These are phyloP conservation scores for Aspergillus fumigatus DNA, from an alignment of 2,329 filamentous ascomycete species.

Conservation along the genomic window DNA sequence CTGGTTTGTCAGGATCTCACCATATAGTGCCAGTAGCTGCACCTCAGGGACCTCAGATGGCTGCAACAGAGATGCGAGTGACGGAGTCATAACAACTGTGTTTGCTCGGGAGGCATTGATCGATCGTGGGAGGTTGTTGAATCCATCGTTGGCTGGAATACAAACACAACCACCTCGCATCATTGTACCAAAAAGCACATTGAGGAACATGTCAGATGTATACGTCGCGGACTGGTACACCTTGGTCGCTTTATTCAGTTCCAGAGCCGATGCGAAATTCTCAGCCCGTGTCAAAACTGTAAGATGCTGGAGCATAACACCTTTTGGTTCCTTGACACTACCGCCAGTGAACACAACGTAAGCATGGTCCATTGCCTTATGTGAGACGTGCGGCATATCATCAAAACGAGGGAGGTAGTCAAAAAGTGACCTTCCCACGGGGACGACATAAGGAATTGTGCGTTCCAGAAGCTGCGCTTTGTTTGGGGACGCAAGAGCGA, in stretches of 20 bases:
- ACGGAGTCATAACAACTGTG: slow-evolving; percentile 34
- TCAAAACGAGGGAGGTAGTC: slow-evolving; percentile 25
- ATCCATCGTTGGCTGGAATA: slow-evolving; percentile 43
- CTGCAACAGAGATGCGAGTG: slow-evolving; percentile 14
- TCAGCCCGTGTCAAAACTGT: slow-evolving; percentile 27
- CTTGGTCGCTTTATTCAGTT: slow-evolving; percentile 18
- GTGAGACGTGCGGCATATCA: slow-evolving; percentile 2
- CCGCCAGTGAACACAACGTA: slow-evolving; percentile 36
- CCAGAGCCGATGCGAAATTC: slow-evolving; percentile 22
- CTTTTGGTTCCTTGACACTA: slow-evolving; percentile 28
- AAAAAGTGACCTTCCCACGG: slow-evolving; percentile 30
- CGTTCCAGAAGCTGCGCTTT: slow-evolving; percentile 39
- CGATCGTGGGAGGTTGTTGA: slow-evolving; percentile 51
- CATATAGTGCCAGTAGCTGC: slow-evolving; percentile 18
- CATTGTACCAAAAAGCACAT: slow-evolving; percentile 36
- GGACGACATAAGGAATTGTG: slow-evolving; percentile 37
- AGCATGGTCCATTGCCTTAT: slow-evolving; percentile 17
- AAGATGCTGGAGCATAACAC: slow-evolving; percentile 35
- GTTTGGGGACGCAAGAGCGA: slow-evolving; percentile 37
- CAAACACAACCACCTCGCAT: slow-evolving; percentile 44
- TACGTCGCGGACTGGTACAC: slow-evolving; percentile 42
- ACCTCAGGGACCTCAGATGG: slow-evolving; percentile 27
- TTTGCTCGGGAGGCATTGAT: slow-evolving; percentile 37
- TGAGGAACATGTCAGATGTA: slow-evolving; percentile 44
- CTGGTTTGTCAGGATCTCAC: slow-evolving; percentile 12